Conservation (phyloP, 805 yeast species). For the Lachancea sp. region DNA sequence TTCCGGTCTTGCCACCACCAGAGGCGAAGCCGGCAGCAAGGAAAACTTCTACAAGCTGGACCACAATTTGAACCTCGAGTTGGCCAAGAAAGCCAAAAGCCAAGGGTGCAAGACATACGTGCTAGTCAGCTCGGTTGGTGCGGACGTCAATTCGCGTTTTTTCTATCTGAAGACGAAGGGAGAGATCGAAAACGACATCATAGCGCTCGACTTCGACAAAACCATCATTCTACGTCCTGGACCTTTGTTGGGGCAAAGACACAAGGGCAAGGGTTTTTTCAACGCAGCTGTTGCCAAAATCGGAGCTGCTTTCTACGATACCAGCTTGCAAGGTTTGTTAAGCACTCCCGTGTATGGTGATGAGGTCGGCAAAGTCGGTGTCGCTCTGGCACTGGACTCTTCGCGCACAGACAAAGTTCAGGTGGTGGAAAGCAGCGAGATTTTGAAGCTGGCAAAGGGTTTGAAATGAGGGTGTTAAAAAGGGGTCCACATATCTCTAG, state of each 20-base stretch:
- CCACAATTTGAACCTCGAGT: slow-evolving; percentile 58
- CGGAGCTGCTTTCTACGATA: slow-evolving; percentile 31
- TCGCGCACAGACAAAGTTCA: slow-evolving; percentile 23
- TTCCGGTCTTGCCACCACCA: slow-evolving; percentile 72
- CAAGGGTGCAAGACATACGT: slow-evolving; percentile 64
- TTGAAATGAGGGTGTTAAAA: neutral
- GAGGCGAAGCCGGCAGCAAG: slow-evolving; percentile 60
- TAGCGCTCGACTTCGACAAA: slow-evolving; percentile 56
- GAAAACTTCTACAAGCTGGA: slow-evolving; percentile 68
- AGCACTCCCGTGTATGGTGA: slow-evolving; percentile 52
- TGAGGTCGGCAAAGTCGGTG: slow-evolving; percentile 58
- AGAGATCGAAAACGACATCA: slow-evolving; percentile 61
- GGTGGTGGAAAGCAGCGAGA: slow-evolving; percentile 29
- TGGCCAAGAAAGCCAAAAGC: slow-evolving; percentile 68
- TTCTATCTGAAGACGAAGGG: slow-evolving; percentile 69
- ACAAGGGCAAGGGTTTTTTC: slow-evolving; percentile 33
- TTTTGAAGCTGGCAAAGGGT: slow-evolving; percentile 15
- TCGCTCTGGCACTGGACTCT: slow-evolving; percentile 35
- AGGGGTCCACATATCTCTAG: too few relatives aligned
- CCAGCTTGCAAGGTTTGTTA: slow-evolving; percentile 28
- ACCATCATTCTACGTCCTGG: slow-evolving; percentile 80
- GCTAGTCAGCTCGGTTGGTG: slow-evolving; percentile 61
- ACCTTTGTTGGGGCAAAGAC: slow-evolving; percentile 57
- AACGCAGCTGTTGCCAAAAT: slow-evolving; percentile 31
- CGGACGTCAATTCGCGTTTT: slow-evolving; percentile 49